These are phyloP conservation scores for Spinellus fusiger DNA, from an alignment of 192 early-diverging fungal genomes.

Conservation along the genomic window DNA sequence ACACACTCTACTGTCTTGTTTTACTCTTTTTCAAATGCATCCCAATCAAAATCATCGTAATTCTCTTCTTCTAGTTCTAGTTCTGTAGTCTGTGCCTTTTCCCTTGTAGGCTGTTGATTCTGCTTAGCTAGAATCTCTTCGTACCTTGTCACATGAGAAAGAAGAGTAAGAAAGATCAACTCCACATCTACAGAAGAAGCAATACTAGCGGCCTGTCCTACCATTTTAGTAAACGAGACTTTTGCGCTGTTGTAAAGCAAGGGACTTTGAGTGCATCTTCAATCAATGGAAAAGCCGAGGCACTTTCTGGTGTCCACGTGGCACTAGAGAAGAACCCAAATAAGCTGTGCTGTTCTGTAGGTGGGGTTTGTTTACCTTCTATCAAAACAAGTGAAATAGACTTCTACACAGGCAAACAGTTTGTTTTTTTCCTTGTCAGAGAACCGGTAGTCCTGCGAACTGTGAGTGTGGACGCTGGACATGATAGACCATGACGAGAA, in stretches of 20 bases:
- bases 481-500: background rate
- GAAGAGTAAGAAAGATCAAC: background rate
- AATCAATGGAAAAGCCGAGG: conserved; percentile 28
- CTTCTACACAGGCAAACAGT: conserved; percentile 24
- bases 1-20: background rate
- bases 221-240: conserved; percentile 27
- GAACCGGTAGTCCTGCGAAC: conserved; percentile 21
- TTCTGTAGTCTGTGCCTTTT: background rate
- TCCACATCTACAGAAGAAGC: background rate
- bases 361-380: conserved; percentile 8
- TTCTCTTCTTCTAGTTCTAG: conserved; percentile 13
- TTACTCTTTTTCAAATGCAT: conserved; percentile 25
- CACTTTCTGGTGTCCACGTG: background rate
- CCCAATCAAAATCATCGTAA: conserved; percentile 30
- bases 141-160: conserved; percentile 6
- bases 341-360: background rate
- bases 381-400: conserved; percentile 19
- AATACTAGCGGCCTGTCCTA: background rate
- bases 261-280: conserved; percentile 36
- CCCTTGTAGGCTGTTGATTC: background rate
- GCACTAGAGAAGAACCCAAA: background rate
- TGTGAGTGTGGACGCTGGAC: background rate
- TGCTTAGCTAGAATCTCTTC: conserved; percentile 31
- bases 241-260: conserved; percentile 37
- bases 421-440: conserved; percentile 27